Evolutionary conservation across 139 green algal species (phyloP), one percentile per base, ranked within the genome.

Genomic region (Chlamydomonas asymmetrica): DNA sequence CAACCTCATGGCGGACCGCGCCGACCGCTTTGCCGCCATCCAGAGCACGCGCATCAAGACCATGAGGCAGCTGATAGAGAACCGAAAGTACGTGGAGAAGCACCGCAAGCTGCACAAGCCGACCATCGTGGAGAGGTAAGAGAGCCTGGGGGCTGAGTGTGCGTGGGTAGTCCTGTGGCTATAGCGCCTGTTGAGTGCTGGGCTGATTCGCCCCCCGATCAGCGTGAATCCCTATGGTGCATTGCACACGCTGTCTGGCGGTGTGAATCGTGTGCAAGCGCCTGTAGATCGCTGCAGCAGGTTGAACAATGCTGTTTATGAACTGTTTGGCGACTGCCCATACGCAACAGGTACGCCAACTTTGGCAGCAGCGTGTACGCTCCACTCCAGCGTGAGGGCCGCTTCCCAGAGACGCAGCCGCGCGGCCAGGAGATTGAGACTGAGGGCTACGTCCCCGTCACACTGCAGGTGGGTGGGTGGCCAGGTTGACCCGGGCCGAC

Each of bases 271-370:
- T n/a, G n/a, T n/a, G n/a, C n/a, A n/a, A n/a, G n/a, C n/a, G n/a
- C n/a, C n/a, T n/a, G n/a, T n/a, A n/a, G n/a, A n/a, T n/a, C n/a
- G n/a, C n/a, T n/a, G n/a, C n/a, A n/a, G 38, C 25, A 45, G 16
- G 23, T 65, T 25, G 27, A 31, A 75, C 20, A 27, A 64, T 29
- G 31, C 40, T 57, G 65, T 45, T 34, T 20, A 34, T 9, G 45
- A 45, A 29, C 73, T 45, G 71, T 76, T 85, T 37, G 73, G 87
- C 9, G 56, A 86, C 18, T 74, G 85, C n/a, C n/a, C n/a, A n/a
- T n/a, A n/a, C n/a, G n/a, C n/a, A n/a, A n/a, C n/a, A n/a, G n/a
- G 43, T 94, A 94, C 71, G 87, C 83, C 71, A 79, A 92, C 60
- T 93, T 83, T 64, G 83, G 80, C 22, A 90, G 76, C 66, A 70